These are phyloP conservation scores for Osmozyma mogii DNA, from an alignment of 805 yeast species.

Conservation along the genomic window DNA sequence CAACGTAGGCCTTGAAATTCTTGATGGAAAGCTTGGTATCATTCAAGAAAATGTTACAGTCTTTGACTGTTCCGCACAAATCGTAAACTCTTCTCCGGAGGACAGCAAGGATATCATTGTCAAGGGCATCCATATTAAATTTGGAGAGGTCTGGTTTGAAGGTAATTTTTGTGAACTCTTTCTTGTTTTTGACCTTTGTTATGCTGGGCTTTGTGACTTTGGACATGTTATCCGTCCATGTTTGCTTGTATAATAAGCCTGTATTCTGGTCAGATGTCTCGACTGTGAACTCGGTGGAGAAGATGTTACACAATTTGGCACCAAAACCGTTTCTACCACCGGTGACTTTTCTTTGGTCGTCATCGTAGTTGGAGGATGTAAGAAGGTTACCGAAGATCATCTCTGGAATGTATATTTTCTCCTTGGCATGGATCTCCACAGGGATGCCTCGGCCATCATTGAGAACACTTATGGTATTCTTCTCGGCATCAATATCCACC, in stretches of 20 bases:
- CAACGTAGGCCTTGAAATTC: constrained; percentile 81
- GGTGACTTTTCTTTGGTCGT: constrained; percentile 87
- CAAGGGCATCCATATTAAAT: constrained; percentile 79
- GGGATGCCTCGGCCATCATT: constrained; percentile 97
- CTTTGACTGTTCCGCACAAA: constrained; percentile 87
- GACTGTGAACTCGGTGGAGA: constrained; percentile 76
- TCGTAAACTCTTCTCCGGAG: constrained; percentile 92
- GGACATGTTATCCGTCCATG: constrained; percentile 85
- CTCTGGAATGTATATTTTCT: constrained; percentile 90
- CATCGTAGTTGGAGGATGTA: constrained; percentile 95
- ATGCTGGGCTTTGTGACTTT: constrained; percentile 70
- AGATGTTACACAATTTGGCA: constrained; percentile 94
- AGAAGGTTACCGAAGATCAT: constrained; percentile 90
- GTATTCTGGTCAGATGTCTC: constrained; percentile 78
- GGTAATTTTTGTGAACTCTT: constrained; percentile 78
- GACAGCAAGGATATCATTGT: constrained; percentile 76
- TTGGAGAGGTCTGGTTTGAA: constrained; percentile 82
- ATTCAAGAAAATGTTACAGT: constrained; percentile 70
- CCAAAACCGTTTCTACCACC: constrained; percentile 99
- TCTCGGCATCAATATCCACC: constrained; percentile 73
- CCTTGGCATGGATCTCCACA: constrained; percentile 85
- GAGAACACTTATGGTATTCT: constrained; percentile 66
- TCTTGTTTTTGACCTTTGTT: constrained; percentile 45
- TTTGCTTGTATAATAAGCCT: constrained; percentile 63
- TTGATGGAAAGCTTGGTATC: constrained; percentile 62